Conservation (phyloP, 306 rosid species). For the Vigna mungo region DNA sequence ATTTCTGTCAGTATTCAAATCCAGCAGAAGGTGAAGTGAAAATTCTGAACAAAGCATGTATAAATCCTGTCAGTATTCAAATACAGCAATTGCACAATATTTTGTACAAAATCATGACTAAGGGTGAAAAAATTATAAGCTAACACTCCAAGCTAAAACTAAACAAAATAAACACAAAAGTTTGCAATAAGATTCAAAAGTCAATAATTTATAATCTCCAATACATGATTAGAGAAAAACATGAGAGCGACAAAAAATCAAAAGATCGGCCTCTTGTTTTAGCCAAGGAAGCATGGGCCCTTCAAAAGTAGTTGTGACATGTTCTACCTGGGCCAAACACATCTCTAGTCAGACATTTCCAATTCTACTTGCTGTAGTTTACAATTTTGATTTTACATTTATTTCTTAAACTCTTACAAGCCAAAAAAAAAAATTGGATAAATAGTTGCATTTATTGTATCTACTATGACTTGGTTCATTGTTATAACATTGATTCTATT, state of each 20-base stretch:
- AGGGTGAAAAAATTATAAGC: background rate
- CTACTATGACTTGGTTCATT: background rate
- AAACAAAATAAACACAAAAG: conserved; percentile 4
- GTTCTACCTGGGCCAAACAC: conserved; percentile 1
- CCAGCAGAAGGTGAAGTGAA: conserved; percentile 26
- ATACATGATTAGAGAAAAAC: background rate
- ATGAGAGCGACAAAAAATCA: conserved; percentile 9
- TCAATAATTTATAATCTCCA: conserved; percentile 19
- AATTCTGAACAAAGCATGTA: conserved; percentile 30
- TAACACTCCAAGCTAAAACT: conserved; percentile 11
- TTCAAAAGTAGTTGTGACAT: background rate
- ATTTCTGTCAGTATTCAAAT: conserved; percentile 31
- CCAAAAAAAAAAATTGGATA: background rate
- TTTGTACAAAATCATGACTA: conserved; percentile 11
- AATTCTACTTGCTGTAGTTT: background rate
- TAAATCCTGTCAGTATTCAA: too few species aligned
- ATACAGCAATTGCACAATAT: background rate
- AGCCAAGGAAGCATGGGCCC: background rate
- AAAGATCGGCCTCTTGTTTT: background rate
- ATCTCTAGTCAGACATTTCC: background rate
- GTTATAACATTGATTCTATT: background rate
- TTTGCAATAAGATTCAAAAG: conserved; percentile 2
- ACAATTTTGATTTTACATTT: background rate
- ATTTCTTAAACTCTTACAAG: background rate
- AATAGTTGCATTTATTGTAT: background rate